Conservation (phyloP, 306 rosid species). For the Sphenostylis stenocarpa region DNA sequence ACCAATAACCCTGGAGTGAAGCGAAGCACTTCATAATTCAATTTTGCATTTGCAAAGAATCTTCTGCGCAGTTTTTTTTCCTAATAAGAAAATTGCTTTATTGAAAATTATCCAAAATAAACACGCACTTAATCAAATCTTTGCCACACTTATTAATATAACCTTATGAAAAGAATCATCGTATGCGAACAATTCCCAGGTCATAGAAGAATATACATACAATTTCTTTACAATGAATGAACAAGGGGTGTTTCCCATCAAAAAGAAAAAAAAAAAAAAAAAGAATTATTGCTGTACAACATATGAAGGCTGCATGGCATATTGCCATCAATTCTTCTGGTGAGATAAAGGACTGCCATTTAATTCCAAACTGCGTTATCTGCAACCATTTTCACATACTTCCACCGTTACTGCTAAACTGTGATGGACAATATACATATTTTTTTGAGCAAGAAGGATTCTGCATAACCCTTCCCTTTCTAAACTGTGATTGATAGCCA, state of each 20-base stretch:
- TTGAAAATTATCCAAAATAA: background rate
- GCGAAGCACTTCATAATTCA: too few species aligned
- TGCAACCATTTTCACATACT: slow-evolving; percentile 17
- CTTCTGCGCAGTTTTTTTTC: too few species aligned
- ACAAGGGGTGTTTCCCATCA: background rate
- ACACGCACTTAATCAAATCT: background rate
- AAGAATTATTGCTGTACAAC: slow-evolving; percentile 30
- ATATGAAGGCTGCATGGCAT: slow-evolving; percentile 13
- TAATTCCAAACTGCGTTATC: slow-evolving; percentile 1
- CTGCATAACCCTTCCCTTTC: slow-evolving; percentile 16
- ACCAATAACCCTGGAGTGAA: too few species aligned
- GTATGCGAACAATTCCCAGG: background rate
- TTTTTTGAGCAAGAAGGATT: slow-evolving; percentile 5
- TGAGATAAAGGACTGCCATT: background rate
- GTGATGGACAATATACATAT: too few species aligned
- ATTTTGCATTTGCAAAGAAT: too few species aligned
- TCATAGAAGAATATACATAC: slow-evolving; percentile 37
- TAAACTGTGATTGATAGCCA: slow-evolving; percentile 4
- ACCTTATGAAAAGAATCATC: background rate
- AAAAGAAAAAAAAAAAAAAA: background rate
- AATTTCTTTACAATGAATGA: slow-evolving; percentile 31
- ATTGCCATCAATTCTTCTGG: background rate
- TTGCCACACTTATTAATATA: background rate
- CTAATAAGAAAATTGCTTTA: background rate
- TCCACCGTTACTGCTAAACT: background rate